phyloP scores from a whole-genome alignment of 164 flowering plant genomes.

The Platanus orientalis region DNA sequence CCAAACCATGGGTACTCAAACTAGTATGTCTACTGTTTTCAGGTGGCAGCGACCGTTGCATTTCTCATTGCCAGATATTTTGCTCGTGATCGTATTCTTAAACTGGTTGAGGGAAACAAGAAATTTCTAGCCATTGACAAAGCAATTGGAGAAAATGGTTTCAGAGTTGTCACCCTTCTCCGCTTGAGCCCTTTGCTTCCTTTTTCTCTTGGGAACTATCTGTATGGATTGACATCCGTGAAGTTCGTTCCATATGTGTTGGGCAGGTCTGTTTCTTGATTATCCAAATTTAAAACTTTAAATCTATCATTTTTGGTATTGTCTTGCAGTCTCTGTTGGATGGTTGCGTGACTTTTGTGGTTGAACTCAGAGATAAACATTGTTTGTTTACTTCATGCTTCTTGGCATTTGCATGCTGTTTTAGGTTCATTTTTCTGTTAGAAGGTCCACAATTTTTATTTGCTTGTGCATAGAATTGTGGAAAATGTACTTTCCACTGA shows the following conservation, averaged over 20 bases:
- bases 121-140: constrained; percentile 97
- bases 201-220: constrained; percentile 91
- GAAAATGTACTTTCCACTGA: too few species aligned
- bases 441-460: too few species aligned
- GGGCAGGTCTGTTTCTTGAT: constrained; percentile 64
- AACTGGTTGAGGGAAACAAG: constrained; percentile 91
- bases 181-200: constrained; percentile 98
- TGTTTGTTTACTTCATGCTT: too few species aligned
- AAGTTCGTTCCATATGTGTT: constrained; percentile 89
- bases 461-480: too few species aligned
- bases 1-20: background rate
- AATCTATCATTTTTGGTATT: background rate
- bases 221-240: constrained; percentile 94
- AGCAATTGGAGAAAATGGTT: constrained; percentile 98
- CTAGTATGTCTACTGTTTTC: constrained; percentile 17
- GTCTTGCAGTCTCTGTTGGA: background rate
- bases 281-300: background rate
- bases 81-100: constrained; percentile 97
- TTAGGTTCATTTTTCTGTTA: too few species aligned
- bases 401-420: too few species aligned
- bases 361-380: too few species aligned
- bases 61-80: constrained; percentile 98
- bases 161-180: constrained; percentile 89
- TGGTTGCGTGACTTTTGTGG: background rate
- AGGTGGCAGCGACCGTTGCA: constrained; percentile 96